These are phyloP conservation scores for Scutellaria galericulata DNA, from an alignment of 257 asterid genomes.

Conservation along the genomic window DNA sequence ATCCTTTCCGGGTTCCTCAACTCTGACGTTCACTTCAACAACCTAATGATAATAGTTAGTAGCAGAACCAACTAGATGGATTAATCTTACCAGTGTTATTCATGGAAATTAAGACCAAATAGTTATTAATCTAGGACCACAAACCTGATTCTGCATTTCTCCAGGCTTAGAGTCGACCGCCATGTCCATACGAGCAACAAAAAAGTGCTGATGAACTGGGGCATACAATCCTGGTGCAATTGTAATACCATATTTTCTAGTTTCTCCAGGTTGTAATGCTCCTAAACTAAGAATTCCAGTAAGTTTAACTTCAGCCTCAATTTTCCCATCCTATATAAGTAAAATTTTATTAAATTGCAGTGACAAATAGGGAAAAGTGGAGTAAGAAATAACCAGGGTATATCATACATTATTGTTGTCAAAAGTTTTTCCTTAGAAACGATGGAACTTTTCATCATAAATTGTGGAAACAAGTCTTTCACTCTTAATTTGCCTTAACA, in stretches of 20 bases:
- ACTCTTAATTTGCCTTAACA: background rate
- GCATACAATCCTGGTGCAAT: slow-evolving; percentile 95
- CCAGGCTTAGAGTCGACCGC: slow-evolving; percentile 91
- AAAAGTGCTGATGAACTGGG: slow-evolving; percentile 97
- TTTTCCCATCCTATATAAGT: slow-evolving; percentile 85
- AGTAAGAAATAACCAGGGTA: background rate
- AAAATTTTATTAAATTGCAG: slow-evolving; percentile 25
- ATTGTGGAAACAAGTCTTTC: background rate
- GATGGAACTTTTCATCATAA: background rate
- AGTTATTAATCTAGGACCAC: slow-evolving; percentile 1
- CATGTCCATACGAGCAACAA: slow-evolving; percentile 98
- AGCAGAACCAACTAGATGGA: slow-evolving; percentile 14
- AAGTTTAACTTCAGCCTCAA: slow-evolving; percentile 97
- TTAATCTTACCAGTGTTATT: background rate
- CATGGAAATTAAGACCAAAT: slow-evolving; percentile 16
- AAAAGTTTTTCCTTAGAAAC: background rate
- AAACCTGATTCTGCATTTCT: slow-evolving; percentile 87
- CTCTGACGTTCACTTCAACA: slow-evolving; percentile 84
- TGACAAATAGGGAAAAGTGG: slow-evolving; percentile 12
- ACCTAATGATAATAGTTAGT: slow-evolving; percentile 49
- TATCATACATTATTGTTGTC: background rate
- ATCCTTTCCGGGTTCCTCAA: slow-evolving; percentile 84
- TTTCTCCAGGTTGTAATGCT: slow-evolving; percentile 84
- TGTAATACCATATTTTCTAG: slow-evolving; percentile 83
- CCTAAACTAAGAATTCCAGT: slow-evolving; percentile 96